Base-by-base conservation (phyloP, 2,329 filamentous ascomycete genomes). In the Eurotiales sp. region DNA sequence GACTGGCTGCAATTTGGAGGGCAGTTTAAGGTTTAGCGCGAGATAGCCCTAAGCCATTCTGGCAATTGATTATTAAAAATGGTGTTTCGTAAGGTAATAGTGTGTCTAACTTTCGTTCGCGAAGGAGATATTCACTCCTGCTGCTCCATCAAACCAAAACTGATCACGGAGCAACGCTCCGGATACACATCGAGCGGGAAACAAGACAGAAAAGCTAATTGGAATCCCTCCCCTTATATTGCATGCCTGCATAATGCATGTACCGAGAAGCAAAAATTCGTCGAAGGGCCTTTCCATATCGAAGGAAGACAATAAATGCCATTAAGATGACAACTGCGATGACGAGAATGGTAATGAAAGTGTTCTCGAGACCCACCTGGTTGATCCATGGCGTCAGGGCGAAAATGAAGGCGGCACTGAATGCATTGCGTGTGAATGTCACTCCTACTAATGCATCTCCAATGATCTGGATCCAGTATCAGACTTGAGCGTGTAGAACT, bases 321-420 rank as follows among this genome's bases (percentile, higher is more conserved):
- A 45, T 45, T 4, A 45, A n/a, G 8, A 45, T 45, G 8, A 29
- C 29, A 45, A 45, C 17, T 45, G 42, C 42, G n/a, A 45, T 45
- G 11, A 45, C 42, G 27, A 45, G 14, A 14, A 45, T 45, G 34
- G 29, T 45, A 29, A 45, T 34, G 42, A 45, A 45, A n/a, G 42
- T 45, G 14, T 45, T 45, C 30, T 45, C 21, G 25, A 45, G 29
- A 23, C 42, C 42, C 21, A 29, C 42, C 27, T 32, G 32, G 12
- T 19, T 23, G 6, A 45, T 10, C 42, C 42, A 45, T n/a, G 42
- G 42, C 17, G 42, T 22, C 17, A 45, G 42, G 1, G 42, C 42
- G 15, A 45, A 45, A 19, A 45, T 45, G 27, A 45, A 45, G 3
- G 42, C 42, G 17, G 42, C 21, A 8, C 42, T 45, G 29, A 45